Evolutionary conservation across 129 eudicot species (phyloP), one percentile per base, ranked within the genome.

Genomic region (Artemisia tridentata): DNA sequence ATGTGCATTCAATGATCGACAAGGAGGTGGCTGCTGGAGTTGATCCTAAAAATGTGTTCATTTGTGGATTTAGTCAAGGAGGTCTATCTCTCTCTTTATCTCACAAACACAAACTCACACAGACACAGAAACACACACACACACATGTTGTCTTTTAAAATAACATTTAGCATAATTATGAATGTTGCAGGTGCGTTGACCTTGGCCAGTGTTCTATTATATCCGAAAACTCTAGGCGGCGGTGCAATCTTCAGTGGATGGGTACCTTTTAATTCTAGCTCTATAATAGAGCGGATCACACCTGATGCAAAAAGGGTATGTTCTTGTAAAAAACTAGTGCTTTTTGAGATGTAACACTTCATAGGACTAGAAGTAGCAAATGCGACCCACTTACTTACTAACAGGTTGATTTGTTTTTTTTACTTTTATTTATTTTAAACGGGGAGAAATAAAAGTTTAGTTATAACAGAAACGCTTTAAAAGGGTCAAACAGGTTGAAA

Each of bases 21-120:
- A 88, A 86, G 79, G 96, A 95, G 91, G 43, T 95, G 68, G 88
- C 91, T 66, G 81, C 91, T 51, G 99, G 99, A 72, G 80, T 76
- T 52, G 71, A 85, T 83, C 96, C 99, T 27, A 87, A 78, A 0
- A 95, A 95, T 67, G 85, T 95, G 57, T 95, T 95, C 72, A 55
- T 95, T 17, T 90, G 99, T 74, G 99, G 99, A 67, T 95, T 90
- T 74, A 95, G 99, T 84, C 99, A 95, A 95, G 99, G 99, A 88
- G 99, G 99, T 95, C 71, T 67, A 53, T 69, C 45, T 72, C 41
- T 76, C 79, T 73, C 59, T 61, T 63, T 34, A 71, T 68, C 58
- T 73, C 79, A 7, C 69, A 11, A 72, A 3, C 41, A 6, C 51
- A 0, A 63, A 5, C 68, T 15, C 69, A 27, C 59, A 34, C 67